A percentile compares a stretch with the other conserved stretches of the same genome.
Conservation (phyloP, 2,329 filamentous ascomycete species). For the Monilinia vaccinii-corymbosi region DNA sequence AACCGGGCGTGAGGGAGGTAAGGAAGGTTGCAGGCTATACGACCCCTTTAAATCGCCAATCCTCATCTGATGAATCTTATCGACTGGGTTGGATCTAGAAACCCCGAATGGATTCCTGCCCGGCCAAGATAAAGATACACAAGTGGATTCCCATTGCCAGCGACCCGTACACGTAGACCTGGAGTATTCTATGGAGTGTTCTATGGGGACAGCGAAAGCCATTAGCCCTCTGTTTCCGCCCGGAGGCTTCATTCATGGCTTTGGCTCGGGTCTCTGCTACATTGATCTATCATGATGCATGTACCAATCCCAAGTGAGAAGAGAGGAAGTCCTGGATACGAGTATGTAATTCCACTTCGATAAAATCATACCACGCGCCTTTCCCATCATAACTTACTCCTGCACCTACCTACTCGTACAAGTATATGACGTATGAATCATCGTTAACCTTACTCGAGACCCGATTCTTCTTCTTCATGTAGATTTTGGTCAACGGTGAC, state of each 20-base stretch:
- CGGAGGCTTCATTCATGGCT: background rate
- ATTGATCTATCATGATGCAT: no score
- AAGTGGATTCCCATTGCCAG: conserved; percentile 3
- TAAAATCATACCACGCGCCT: no score
- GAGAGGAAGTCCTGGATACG: no score
- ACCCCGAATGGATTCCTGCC: background rate
- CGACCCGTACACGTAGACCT: conserved; percentile 7
- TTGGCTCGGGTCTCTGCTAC: background rate
- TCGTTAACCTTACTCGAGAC: no score
- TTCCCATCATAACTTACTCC: background rate
- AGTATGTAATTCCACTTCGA: no score
- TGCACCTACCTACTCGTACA: no score
- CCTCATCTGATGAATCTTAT: background rate
- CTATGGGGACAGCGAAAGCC: background rate
- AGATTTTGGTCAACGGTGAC: background rate
- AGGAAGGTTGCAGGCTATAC: no score
- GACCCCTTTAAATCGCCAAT: background rate
- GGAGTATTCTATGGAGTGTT: no score
- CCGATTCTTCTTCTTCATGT: no score
- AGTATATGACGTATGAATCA: no score
- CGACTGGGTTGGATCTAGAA: conserved; percentile 2
- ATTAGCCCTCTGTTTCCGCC: background rate
- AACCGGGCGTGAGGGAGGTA: background rate
- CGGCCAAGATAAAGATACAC: background rate
- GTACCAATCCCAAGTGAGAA: no score